Percentiles rank a stretch among this genome's conserved stretches.
These are phyloP conservation scores for Boletellus sp. DNA, from an alignment of 768 basidiomycete genomes.

Conservation along the genomic window DNA sequence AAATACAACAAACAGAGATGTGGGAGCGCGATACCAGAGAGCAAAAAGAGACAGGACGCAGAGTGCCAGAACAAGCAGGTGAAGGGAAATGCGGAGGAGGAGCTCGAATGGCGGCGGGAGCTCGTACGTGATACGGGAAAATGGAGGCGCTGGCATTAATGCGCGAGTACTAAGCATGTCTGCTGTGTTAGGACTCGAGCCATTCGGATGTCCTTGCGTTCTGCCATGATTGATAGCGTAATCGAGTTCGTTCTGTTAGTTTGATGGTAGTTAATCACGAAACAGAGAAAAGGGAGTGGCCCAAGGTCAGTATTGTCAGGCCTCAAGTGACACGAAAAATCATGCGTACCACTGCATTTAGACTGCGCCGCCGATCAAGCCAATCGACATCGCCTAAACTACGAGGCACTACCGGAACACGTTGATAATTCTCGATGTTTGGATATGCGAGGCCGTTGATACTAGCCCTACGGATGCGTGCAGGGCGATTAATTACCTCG, in stretches of 20 bases:
- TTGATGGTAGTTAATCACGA: slow-evolving; percentile 8
- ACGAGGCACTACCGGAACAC: slow-evolving; percentile 42
- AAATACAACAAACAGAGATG: slow-evolving; percentile 59
- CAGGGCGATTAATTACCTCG: slow-evolving; percentile 49
- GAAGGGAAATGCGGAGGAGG: slow-evolving; percentile 50
- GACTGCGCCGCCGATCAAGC: slow-evolving; percentile 69
- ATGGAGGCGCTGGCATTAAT: slow-evolving; percentile 28
- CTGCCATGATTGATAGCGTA: slow-evolving; percentile 58
- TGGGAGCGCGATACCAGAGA: slow-evolving; percentile 55
- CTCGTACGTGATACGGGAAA: slow-evolving; percentile 23
- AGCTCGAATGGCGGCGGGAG: slow-evolving; percentile 38
- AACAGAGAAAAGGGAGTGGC: slow-evolving; percentile 3
- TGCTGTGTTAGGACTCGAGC: slow-evolving; percentile 50
- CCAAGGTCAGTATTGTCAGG: slow-evolving; percentile 21
- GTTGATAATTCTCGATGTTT: slow-evolving; percentile 46
- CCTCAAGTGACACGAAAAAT: slow-evolving; percentile 12
- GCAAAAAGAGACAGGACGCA: slow-evolving; percentile 54
- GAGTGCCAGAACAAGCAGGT: slow-evolving; percentile 55
- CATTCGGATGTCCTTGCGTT: slow-evolving; percentile 33
- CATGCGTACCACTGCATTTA: slow-evolving; percentile 62
- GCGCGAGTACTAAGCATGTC: slow-evolving; percentile 45
- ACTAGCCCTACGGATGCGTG: slow-evolving; percentile 51
- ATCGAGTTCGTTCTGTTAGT: slow-evolving; percentile 66
- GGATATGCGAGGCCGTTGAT: slow-evolving; percentile 38
- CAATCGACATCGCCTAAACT: slow-evolving; percentile 74